Percentiles rank a stretch among this genome's conserved stretches.
Evolutionary conservation across 768 basidiomycete genomes (phyloP).

Genomic region (Amanita rimosa): DNA sequence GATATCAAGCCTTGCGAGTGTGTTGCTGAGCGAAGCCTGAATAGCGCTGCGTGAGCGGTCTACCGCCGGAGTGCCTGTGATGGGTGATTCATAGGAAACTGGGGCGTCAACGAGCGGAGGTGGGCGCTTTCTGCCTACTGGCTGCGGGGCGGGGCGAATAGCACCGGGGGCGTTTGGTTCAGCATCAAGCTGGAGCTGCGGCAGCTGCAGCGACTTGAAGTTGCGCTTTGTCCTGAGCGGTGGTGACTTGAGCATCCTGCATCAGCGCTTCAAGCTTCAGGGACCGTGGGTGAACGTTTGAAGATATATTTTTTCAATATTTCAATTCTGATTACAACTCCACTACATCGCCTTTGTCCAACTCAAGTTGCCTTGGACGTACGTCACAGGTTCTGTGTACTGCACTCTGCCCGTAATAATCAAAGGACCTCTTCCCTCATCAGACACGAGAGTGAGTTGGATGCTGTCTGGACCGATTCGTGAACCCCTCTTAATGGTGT

Average conservation of each 20-base stretch:
- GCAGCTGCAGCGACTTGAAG: conserved; percentile 75
- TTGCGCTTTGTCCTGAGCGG: conserved; percentile 87
- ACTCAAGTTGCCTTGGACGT: no score
- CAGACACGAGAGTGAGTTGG: no score
- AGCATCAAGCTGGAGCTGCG: not conserved
- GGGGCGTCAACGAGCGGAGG: conserved; percentile 56
- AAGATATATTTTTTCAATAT: not conserved
- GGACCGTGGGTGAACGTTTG: not conserved
- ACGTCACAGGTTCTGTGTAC: no score
- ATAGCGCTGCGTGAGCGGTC: conserved; percentile 44
- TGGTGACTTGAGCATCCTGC: not conserved
- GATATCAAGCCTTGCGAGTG: conserved; percentile 81
- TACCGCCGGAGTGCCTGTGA: conserved; percentile 32
- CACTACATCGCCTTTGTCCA: no score
- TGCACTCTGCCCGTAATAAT: no score
- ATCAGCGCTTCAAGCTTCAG: no score
- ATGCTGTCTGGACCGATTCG: no score
- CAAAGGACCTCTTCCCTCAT: no score
- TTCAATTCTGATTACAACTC: no score
- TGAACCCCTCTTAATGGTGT: no score
- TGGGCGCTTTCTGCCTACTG: conserved; percentile 53
- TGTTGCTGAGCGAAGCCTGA: conserved; percentile 70
- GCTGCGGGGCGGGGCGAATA: not conserved
- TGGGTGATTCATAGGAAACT: not conserved
- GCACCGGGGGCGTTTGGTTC: not conserved